phyloP scores from a whole-genome alignment of 495 filamentous ascomycete genomes.

The Aspergillus cavernicola region DNA sequence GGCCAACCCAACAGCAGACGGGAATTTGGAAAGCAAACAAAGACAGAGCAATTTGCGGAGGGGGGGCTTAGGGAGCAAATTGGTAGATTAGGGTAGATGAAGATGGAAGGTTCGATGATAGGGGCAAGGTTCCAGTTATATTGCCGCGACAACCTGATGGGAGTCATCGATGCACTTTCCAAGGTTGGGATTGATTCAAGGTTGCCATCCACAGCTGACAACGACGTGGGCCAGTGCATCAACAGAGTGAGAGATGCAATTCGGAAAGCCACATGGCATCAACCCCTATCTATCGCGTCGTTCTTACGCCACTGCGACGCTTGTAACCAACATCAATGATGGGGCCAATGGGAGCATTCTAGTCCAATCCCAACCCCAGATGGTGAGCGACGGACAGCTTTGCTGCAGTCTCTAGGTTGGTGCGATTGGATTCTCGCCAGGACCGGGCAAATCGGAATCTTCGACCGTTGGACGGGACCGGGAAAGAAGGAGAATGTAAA shows the following conservation, averaged over 20 bases:
- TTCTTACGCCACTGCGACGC: constrained; percentile 29
- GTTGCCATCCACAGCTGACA: constrained; percentile 9
- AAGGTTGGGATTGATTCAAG: too few relatives aligned
- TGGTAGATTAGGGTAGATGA: constrained; percentile 1
- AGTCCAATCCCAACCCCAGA: constrained; percentile 9
- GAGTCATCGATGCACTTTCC: too few relatives aligned
- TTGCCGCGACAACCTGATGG: neutral
- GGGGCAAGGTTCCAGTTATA: constrained; percentile 4
- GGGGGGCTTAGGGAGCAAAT: neutral
- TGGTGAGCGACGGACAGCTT: neutral
- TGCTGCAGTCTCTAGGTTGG: constrained; percentile 2
- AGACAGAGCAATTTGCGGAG: constrained; percentile 10
- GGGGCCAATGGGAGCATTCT: constrained; percentile 26
- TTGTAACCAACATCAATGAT: constrained; percentile 13
- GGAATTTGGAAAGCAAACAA: constrained; percentile 12
- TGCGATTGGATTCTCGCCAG: constrained; percentile 2
- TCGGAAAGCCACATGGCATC: constrained; percentile 35
- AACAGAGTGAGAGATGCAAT: constrained; percentile 23
- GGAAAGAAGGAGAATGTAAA: neutral
- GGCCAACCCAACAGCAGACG: constrained; percentile 1
- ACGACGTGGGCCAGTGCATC: constrained; percentile 20
- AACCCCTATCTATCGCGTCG: constrained; percentile 25
- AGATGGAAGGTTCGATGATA: constrained; percentile 1
- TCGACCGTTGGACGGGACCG: neutral
- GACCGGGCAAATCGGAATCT: constrained; percentile 6